Evolutionary conservation across 257 asterid species (phyloP).

Genomic region (Fraxinus cuspidata): DNA sequence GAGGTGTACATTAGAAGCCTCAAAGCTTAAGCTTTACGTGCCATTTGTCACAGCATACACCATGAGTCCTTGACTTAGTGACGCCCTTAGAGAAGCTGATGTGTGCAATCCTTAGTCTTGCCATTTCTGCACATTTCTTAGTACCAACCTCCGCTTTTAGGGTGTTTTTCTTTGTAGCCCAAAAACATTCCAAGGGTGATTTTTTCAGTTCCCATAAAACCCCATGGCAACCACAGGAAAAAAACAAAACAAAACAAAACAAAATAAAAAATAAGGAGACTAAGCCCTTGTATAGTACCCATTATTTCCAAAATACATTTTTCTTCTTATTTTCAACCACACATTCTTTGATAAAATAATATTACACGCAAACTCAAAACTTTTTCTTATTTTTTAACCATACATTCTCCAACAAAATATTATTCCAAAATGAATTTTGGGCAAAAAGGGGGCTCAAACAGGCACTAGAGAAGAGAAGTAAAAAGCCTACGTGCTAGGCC

Average conservation of each 20-base stretch:
- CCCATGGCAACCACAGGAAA: background rate
- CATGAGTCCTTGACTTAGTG: background rate
- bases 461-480: background rate
- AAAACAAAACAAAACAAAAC: no score
- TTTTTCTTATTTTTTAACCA: no score
- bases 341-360: no score
- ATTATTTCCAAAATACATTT: no score
- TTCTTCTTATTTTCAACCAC: no score
- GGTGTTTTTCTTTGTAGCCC: background rate
- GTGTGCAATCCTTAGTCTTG: background rate
- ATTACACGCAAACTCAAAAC: no score
- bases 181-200: background rate
- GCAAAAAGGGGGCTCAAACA: no score
- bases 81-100: background rate
- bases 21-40: background rate
- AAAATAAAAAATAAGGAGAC: no score
- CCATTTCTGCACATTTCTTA: background rate
- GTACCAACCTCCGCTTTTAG: background rate
- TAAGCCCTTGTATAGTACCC: no score
- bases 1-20: background rate
- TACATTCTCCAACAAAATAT: no score
- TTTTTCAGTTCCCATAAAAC: background rate
- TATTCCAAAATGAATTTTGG: no score
- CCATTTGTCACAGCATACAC: background rate
- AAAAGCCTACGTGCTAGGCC: background rate